Conservation (phyloP, 2,329 filamentous ascomycete genomes). For the Fusarium circinatum region DNA sequence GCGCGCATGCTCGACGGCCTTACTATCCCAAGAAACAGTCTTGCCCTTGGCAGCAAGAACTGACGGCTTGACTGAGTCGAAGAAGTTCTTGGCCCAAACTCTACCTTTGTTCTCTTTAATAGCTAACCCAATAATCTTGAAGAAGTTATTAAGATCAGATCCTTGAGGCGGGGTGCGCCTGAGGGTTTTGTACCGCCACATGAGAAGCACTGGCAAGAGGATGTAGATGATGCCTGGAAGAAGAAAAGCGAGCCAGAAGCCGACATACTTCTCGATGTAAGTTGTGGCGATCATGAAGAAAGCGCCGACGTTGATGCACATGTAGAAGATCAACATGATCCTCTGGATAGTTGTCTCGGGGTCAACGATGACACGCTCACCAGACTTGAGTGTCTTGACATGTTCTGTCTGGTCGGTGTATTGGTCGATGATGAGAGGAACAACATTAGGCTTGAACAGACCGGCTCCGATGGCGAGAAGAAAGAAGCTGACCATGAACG, state of each 20-base stretch:
- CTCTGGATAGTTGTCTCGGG: conserved; percentile 71
- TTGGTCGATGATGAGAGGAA: conserved; percentile 74
- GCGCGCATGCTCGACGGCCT: not conserved
- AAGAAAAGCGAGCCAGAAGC: conserved; percentile 62
- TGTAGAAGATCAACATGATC: conserved; percentile 73
- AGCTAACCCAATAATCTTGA: not conserved
- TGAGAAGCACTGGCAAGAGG: conserved; percentile 58
- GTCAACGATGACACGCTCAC: conserved; percentile 75
- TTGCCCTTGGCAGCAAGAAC: conserved; percentile 1
- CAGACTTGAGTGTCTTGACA: conserved; percentile 54
- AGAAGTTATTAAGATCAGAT: not conserved
- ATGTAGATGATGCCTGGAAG: conserved; percentile 54
- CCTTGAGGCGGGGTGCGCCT: not conserved
- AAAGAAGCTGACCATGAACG: conserved; percentile 70
- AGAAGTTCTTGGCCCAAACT: not conserved
- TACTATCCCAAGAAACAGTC: not conserved
- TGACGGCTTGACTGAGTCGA: not conserved
- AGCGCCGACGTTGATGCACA: conserved; percentile 65
- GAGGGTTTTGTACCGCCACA: not conserved
- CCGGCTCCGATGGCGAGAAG: not conserved
- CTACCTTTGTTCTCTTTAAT: not conserved
- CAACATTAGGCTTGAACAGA: conserved; percentile 62
- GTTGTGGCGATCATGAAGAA: conserved; percentile 63
- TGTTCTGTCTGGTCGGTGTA: conserved; percentile 62
- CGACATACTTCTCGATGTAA: conserved; percentile 62